phyloP scores from a whole-genome alignment of 169 alveolate genomes.

The Eimeria praecox region DNA sequence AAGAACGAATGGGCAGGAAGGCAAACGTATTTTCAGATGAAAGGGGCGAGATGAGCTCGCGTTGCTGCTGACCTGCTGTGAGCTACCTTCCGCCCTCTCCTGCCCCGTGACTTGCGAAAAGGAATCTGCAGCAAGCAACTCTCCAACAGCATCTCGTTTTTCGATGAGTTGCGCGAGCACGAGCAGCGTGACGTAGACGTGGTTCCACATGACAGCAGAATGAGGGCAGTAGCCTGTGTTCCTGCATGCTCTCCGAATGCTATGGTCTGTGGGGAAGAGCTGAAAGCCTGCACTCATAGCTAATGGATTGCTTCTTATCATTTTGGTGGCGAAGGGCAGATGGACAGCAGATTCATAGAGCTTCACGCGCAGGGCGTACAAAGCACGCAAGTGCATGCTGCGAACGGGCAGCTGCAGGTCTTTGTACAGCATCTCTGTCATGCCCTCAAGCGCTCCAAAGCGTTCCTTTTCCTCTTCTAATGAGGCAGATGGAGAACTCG shows the following conservation, averaged over 20 bases:
- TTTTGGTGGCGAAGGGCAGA: constrained; percentile 23
- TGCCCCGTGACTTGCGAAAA: constrained; percentile 22
- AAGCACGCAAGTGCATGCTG: neutral
- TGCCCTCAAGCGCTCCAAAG: neutral
- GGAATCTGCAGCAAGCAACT: constrained; percentile 18
- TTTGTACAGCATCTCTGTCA: constrained; percentile 9
- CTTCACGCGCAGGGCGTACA: neutral
- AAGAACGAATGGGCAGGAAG: neutral
- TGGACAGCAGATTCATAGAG: neutral
- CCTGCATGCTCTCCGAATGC: neutral
- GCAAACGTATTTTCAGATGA: too few species aligned
- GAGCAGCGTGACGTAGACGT: constrained; percentile 46
- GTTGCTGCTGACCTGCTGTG: neutral
- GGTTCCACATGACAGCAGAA: constrained; percentile 71
- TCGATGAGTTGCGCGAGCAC: constrained; percentile 44
- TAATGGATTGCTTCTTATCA: constrained; percentile 24
- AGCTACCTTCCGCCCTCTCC: neutral
- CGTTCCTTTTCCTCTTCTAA: neutral
- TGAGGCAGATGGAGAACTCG: neutral
- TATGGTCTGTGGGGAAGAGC: neutral
- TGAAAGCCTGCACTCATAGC: constrained; percentile 31
- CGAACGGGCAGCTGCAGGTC: constrained; percentile 1
- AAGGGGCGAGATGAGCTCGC: too few species aligned
- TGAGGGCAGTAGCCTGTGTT: constrained; percentile 15
- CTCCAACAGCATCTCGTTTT: neutral